Evolutionary conservation across 225 moss, liverwort and hornwort species (phyloP).

Genomic region (Bryoerythrophyllum caledonicum): DNA sequence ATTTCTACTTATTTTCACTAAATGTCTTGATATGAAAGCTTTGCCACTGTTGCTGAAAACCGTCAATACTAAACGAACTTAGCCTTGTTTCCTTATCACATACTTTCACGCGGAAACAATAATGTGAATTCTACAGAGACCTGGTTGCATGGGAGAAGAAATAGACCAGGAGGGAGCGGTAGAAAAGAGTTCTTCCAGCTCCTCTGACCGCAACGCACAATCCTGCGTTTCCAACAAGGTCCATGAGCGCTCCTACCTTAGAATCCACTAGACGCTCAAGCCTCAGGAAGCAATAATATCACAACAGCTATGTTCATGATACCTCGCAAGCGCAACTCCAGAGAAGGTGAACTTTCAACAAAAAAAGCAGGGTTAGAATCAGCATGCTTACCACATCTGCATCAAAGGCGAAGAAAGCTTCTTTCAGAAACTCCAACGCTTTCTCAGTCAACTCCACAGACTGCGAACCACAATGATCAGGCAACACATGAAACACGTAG

Average conservation of each 20-base stretch:
- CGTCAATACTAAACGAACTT: no score
- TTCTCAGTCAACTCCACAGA: conserved; percentile 93
- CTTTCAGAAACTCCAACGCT: conserved; percentile 75
- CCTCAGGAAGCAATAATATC: neutral
- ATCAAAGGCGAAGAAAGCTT: conserved; percentile 76
- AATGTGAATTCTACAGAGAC: conserved; percentile 7
- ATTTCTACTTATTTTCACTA: no score
- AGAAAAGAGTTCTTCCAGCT: conserved; percentile 91
- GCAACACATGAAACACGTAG: neutral
- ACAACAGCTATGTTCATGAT: neutral
- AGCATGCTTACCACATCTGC: conserved; percentile 67
- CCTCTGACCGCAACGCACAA: conserved; percentile 78
- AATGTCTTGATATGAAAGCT: no score
- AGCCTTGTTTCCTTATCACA: neutral
- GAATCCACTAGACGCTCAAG: neutral
- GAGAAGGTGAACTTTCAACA: neutral
- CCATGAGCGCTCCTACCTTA: no score
- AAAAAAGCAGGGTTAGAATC: neutral
- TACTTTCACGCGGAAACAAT: neutral
- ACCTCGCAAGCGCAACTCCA: neutral
- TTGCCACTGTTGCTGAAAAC: no score
- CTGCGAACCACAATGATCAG: conserved; percentile 40
- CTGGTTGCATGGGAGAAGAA: conserved; percentile 4
- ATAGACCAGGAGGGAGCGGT: conserved; percentile 80
- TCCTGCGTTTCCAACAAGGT: conserved; percentile 52